Evolutionary conservation across 2,329 filamentous ascomycete genomes (phyloP).

Genomic region (Tolypocladium inflatum): DNA sequence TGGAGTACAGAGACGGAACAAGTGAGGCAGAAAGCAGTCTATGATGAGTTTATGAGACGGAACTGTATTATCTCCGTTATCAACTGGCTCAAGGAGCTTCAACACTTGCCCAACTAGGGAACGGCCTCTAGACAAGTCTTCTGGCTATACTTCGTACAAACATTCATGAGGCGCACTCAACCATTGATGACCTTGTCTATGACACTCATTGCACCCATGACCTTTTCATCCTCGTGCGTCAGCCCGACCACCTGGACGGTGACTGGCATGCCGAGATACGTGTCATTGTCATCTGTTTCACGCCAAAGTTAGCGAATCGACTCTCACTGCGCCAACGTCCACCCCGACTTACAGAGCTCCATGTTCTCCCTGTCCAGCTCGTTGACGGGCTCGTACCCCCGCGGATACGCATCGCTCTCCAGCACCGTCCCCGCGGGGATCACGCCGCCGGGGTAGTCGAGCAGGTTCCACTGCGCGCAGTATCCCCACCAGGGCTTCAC

Average conservation of each 20-base stretch:
- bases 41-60: no score
- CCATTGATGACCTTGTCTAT: slow-evolving; percentile 5
- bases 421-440: slow-evolving; percentile 7
- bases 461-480: slow-evolving; percentile 57
- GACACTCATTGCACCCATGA: slow-evolving; percentile 8
- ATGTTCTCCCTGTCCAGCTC: slow-evolving; percentile 9
- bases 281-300: slow-evolving; percentile 4
- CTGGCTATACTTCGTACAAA: no score
- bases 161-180: no score
- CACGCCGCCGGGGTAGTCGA: slow-evolving; percentile 47
- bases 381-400: slow-evolving; percentile 5
- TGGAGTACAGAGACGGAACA: background rate
- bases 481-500: slow-evolving; percentile 50
- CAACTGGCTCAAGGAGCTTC: no score
- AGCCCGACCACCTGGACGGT: slow-evolving; percentile 8
- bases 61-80: no score
- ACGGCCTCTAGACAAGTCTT: no score
- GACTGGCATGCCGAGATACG: slow-evolving; percentile 10
- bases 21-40: no score
- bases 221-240: slow-evolving; percentile 9
- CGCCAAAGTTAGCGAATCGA: background rate
- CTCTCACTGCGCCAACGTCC: no score
- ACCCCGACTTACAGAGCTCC: slow-evolving; percentile 6
- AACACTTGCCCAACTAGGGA: no score
- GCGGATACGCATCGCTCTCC: slow-evolving; percentile 6